phyloP scores from a whole-genome alignment of 495 filamentous ascomycete species.

The Parmelia sp. region DNA sequence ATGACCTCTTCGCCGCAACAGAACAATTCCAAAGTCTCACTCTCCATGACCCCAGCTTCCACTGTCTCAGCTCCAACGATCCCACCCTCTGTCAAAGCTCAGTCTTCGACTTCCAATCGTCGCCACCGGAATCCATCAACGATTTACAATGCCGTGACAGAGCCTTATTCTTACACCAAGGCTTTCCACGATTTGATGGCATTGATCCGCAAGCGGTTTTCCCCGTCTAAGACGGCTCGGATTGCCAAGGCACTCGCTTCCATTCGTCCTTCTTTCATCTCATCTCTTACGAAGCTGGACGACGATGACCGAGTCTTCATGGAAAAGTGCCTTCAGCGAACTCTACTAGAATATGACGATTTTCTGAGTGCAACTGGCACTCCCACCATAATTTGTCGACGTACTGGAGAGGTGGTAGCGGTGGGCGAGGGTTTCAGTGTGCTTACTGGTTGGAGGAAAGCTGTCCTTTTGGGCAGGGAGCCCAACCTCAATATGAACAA shows the following conservation, averaged over 20 bases:
- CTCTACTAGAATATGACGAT: slow-evolving; percentile 84
- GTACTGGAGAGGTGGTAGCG: slow-evolving; percentile 86
- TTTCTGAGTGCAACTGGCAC: slow-evolving; percentile 82
- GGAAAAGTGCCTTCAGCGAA: slow-evolving; percentile 94
- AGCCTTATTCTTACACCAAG: slow-evolving; percentile 82
- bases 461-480: slow-evolving; percentile 81
- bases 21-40: slow-evolving; percentile 18
- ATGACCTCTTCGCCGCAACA: neutral
- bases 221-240: slow-evolving; percentile 57
- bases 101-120: slow-evolving; percentile 41
- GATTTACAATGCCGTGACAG: slow-evolving; percentile 81
- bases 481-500: slow-evolving; percentile 85
- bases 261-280: slow-evolving; percentile 88
- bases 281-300: slow-evolving; percentile 75
- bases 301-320: slow-evolving; percentile 88
- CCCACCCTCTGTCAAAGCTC: slow-evolving; percentile 35
- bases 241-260: slow-evolving; percentile 83
- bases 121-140: slow-evolving; percentile 67
- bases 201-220: slow-evolving; percentile 73
- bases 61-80: slow-evolving; percentile 38
- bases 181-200: slow-evolving; percentile 84
- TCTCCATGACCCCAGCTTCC: slow-evolving; percentile 44
- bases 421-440: slow-evolving; percentile 93
- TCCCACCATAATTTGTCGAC: slow-evolving; percentile 82
- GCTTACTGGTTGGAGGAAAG: slow-evolving; percentile 89